Evolutionary conservation across 352 stramenopile genomes (phyloP), one percentile per base, ranked within the genome.

Genomic region (Pythium sukuiense): DNA sequence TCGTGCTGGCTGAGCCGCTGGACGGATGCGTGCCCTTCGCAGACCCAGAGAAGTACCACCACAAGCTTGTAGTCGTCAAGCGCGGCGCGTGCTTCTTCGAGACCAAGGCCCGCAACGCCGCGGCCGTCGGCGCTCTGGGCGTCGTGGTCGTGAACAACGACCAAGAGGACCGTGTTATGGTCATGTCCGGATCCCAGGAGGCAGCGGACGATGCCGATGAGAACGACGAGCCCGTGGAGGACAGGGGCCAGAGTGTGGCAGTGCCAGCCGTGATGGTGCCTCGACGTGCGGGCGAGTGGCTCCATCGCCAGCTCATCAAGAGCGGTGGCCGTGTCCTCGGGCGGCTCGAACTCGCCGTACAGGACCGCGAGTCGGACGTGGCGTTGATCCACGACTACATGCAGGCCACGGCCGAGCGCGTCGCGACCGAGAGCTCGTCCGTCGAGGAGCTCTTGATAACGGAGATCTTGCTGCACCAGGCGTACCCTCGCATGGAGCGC

Each of bases 41-140:
- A 16, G 76, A 77, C 33, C 50, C 76, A n/a, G 59, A 72, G n/a
- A 14, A 12, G 8, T 45, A 89, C 0, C 56, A 67, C n/a, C 76
- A 74, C 6, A 85, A 86, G 26, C 70, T 88, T 43, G 70, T 85
- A 39, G 59, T 93, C 18, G 77, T 78, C 9, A 71, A 73, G 24
- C 71, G 83, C 50, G 85, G 85, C 18, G 65, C 76, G 52, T 93
- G 85, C 63, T 91, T 80, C 62, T 92, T 92, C 45, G 85, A 92
- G 74, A 80, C 48, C 52, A 93, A 93, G 67, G 85, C 79, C 12
- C 73, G 72, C 14, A 83, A 92, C 66, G 81, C 76, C 2, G 71
- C 60, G 2, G 65, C 67, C 6, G 76, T 70, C 13, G 83, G 82
- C 0, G 83, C 83, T 6, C 65, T 71, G 0, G 85, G 77, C 46